Evolutionary conservation across 768 basidiomycete genomes (phyloP).

Genomic region (Daedalea quercina): DNA sequence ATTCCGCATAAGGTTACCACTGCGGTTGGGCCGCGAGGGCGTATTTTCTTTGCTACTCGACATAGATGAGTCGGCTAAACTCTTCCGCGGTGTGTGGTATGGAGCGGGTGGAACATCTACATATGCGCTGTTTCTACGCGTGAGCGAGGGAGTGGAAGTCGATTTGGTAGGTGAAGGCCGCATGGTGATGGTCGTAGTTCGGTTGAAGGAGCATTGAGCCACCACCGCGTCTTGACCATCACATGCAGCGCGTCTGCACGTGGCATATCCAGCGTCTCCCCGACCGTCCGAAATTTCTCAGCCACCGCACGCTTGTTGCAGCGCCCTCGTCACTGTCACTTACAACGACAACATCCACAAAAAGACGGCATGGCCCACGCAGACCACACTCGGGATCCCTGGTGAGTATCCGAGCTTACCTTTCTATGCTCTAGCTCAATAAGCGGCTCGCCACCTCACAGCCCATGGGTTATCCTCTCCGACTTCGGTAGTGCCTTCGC

Average conservation of each 20-base stretch:
- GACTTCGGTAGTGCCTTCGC: conserved; percentile 97
- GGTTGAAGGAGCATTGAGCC: conserved; percentile 15
- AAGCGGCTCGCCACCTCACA: conserved; percentile 22
- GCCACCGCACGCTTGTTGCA: background rate
- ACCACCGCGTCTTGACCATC: conserved; percentile 13
- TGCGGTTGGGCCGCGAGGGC: conserved; percentile 22
- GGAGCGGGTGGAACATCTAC: conserved; percentile 55
- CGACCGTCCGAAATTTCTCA: conserved; percentile 1
- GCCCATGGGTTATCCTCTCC: conserved; percentile 98
- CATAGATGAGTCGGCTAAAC: background rate
- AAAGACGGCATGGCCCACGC: conserved; percentile 65
- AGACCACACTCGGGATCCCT: conserved; percentile 92
- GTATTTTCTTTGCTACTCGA: conserved; percentile 17
- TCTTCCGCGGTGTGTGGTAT: conserved; percentile 13
- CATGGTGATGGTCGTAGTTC: conserved; percentile 13
- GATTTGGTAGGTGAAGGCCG: conserved; percentile 4
- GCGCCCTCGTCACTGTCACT: conserved; percentile 5
- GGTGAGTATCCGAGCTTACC: conserved; percentile 37
- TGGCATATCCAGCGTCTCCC: conserved; percentile 10
- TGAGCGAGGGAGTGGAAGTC: conserved; percentile 4
- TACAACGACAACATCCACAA: conserved; percentile 7
- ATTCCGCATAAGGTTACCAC: conserved; percentile 19
- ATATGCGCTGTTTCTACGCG: conserved; percentile 40
- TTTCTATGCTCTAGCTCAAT: too few relatives aligned
- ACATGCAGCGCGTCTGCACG: conserved; percentile 16